phyloP scores from a whole-genome alignment of 805 yeast genomes.

The Candida xiaguanensis region DNA sequence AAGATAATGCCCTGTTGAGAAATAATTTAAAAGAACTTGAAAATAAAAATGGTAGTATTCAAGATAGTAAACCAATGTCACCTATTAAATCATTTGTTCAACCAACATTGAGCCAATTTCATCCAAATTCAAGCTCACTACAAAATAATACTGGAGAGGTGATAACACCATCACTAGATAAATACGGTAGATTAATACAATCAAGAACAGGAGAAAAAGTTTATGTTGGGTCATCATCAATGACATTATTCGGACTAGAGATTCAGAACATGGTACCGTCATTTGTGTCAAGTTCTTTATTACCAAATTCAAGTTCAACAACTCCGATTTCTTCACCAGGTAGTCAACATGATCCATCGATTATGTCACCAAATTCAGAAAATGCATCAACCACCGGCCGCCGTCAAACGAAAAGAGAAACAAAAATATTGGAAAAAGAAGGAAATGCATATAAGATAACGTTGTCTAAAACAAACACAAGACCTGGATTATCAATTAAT shows the following conservation, averaged over 20 bases:
- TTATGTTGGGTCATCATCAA: slow-evolving; percentile 78
- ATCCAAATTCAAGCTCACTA: background rate
- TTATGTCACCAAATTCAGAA: slow-evolving; percentile 5
- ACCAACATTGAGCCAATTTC: background rate
- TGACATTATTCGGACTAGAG: slow-evolving; percentile 77
- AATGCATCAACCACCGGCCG: background rate
- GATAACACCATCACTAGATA: slow-evolving; percentile 67
- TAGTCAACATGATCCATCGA: slow-evolving; percentile 5
- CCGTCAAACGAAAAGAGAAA: slow-evolving; percentile 35
- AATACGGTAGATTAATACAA: slow-evolving; percentile 66
- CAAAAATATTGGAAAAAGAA: slow-evolving; percentile 63
- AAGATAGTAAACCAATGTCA: background rate
- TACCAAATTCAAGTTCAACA: slow-evolving; percentile 8
- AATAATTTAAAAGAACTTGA: slow-evolving; percentile 34
- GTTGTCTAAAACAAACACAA: slow-evolving; percentile 61
- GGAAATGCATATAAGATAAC: slow-evolving; percentile 74
- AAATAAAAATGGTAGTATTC: background rate
- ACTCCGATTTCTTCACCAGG: slow-evolving; percentile 11
- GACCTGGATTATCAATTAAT: slow-evolving; percentile 66
- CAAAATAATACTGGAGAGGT: slow-evolving; percentile 36
- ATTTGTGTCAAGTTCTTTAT: slow-evolving; percentile 12
- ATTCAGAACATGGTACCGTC: slow-evolving; percentile 61
- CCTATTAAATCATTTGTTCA: background rate
- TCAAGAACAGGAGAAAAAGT: slow-evolving; percentile 73
- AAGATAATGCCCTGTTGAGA: slow-evolving; percentile 59